Evolutionary conservation across 2,329 filamentous ascomycete species (phyloP).

Genomic region (Paecilomyces dactylethromorphus): DNA sequence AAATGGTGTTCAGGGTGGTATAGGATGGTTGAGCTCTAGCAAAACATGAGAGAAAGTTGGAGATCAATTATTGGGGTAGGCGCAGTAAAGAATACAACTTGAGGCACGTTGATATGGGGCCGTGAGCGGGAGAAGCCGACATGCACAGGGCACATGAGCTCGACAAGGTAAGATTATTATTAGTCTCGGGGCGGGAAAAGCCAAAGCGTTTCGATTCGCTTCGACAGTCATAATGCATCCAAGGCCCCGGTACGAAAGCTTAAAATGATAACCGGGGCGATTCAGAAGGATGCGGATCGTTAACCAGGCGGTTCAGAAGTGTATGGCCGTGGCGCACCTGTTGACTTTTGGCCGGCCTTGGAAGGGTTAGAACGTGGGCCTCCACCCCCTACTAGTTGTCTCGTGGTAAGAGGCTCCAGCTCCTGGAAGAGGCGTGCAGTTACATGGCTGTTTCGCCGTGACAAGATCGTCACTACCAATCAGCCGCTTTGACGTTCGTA

Average conservation of each 20-base stretch:
- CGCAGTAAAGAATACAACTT: not conserved
- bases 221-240: conserved; percentile 1
- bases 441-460: not conserved
- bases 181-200: not conserved
- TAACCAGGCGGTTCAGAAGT: not conserved
- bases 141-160: conserved; percentile 7
- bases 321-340: not conserved
- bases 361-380: not conserved
- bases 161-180: conserved; percentile 6
- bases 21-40: not conserved
- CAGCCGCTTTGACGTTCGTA: not conserved
- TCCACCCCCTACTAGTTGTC: not conserved
- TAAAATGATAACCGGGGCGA: not conserved
- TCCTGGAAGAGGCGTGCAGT: not conserved
- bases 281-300: conserved; percentile 1
- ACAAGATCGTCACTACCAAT: not conserved
- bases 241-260: conserved; percentile 2
- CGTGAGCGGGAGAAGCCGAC: conserved; percentile 4
- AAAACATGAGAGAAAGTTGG: not conserved
- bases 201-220: not conserved
- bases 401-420: not conserved
- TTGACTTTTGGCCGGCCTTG: not conserved
- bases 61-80: not conserved
- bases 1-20: not conserved
- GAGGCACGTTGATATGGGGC: conserved; percentile 1